A percentile compares a stretch with the other conserved stretches of the same genome.
These are phyloP conservation scores for Madurella fahalii DNA, from an alignment of 2,329 filamentous ascomycete genomes.

Conservation along the genomic window DNA sequence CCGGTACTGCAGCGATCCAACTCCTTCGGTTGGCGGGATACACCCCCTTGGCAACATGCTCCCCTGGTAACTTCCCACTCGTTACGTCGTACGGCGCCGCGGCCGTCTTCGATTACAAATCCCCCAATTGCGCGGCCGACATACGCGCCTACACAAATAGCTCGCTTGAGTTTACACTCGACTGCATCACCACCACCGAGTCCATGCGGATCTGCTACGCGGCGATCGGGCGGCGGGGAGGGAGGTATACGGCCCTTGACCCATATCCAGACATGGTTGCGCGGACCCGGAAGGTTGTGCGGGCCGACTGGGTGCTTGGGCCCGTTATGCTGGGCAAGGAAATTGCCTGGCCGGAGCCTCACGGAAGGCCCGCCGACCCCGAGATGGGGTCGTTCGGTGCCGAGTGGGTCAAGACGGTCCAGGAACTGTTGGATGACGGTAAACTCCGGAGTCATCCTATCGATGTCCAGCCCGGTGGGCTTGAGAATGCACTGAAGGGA, in stretches of 20 bases:
- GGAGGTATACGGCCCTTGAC: neutral
- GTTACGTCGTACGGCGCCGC: conserved; percentile 41
- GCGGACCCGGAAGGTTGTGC: neutral
- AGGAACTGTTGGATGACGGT: neutral
- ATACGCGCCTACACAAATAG: conserved; percentile 25
- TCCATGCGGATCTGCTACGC: neutral
- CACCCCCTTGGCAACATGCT: conserved; percentile 42
- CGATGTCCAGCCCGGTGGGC: neutral
- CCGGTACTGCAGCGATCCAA: conserved; percentile 43
- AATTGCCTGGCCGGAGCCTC: neutral
- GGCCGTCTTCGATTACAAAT: conserved; percentile 43
- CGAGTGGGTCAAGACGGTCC: neutral
- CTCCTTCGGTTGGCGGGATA: conserved; percentile 37
- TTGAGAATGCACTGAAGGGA: neutral
- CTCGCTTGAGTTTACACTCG: neutral
- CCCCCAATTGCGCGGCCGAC: conserved; percentile 31
- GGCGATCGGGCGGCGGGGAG: neutral
- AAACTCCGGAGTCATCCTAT: neutral
- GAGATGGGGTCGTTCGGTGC: neutral
- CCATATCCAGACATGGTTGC: neutral
- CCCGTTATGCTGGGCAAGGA: neutral
- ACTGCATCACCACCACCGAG: neutral
- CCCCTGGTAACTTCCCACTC: conserved; percentile 39
- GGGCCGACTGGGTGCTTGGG: neutral
- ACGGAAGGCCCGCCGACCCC: neutral